A percentile compares a stretch with the other conserved stretches of the same genome.
Conservation (phyloP, 495 filamentous ascomycete species). For the Aspergillus hancockii region DNA sequence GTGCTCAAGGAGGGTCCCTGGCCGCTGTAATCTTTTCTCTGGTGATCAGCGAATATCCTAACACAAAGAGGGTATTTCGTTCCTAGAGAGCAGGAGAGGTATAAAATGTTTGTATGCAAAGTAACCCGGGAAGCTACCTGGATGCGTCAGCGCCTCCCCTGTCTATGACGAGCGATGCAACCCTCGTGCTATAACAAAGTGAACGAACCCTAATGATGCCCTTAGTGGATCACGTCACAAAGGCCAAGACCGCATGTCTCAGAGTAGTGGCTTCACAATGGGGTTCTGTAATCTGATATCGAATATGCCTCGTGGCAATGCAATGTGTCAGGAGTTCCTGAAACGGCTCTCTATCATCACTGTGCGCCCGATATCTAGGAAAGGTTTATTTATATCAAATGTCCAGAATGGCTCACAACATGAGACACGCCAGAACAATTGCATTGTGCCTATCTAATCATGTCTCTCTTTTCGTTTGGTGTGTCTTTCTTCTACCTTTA, state of each 20-base stretch:
- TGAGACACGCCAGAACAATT: background rate
- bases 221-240: background rate
- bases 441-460: background rate
- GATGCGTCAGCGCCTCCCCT: background rate
- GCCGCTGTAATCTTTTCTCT: no score
- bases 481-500: slow-evolving; percentile 13
- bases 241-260: background rate
- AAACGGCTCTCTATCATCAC: background rate
- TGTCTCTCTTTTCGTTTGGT: slow-evolving; percentile 1
- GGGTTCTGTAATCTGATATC: background rate
- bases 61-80: no score
- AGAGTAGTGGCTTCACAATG: background rate
- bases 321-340: background rate
- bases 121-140: background rate
- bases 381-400: background rate
- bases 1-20: background rate
- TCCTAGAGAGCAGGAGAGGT: no score
- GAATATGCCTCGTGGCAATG: background rate
- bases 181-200: background rate
- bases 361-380: background rate
- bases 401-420: background rate
- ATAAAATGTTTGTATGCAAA: background rate
- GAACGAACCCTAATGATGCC: background rate
- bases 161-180: background rate
- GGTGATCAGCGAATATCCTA: no score